Evolutionary conservation across 495 filamentous ascomycete genomes (phyloP).

Genomic region (Talaromyces trachyspermus): DNA sequence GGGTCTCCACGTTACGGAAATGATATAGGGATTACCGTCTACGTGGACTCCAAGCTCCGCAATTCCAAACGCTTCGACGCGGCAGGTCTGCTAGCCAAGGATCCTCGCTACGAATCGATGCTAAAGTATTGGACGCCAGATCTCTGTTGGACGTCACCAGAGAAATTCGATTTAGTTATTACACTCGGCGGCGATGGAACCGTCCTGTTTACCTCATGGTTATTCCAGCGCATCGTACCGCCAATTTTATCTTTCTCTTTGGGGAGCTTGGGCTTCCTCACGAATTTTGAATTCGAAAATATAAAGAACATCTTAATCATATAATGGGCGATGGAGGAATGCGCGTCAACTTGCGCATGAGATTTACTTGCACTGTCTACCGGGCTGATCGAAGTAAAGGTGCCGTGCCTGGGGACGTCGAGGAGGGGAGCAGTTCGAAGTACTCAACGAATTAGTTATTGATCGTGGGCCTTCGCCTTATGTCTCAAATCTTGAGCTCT

Average conservation of each 20-base stretch:
- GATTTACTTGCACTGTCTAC: constrained; percentile 93
- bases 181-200: constrained; percentile 92
- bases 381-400: constrained; percentile 45
- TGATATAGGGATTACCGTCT: constrained; percentile 78
- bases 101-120: constrained; percentile 68
- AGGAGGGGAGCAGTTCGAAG: constrained; percentile 86
- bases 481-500: constrained; percentile 90
- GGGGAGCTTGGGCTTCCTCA: constrained; percentile 85
- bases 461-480: constrained; percentile 96
- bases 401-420: constrained; percentile 44
- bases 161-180: constrained; percentile 87
- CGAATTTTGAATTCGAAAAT: constrained; percentile 84
- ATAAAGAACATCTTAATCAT: constrained; percentile 70
- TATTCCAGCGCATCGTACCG: constrained; percentile 89
- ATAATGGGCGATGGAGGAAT: constrained; percentile 91
- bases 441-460: constrained; percentile 95
- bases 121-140: constrained; percentile 92
- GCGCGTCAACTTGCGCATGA: constrained; percentile 92
- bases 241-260: constrained; percentile 84
- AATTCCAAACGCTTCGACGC: constrained; percentile 81
- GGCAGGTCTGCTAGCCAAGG: constrained; percentile 59
- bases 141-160: constrained; percentile 80
- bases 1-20: constrained; percentile 75
- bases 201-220: constrained; percentile 85
- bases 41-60: constrained; percentile 85